Base-by-base conservation (phyloP, 164 flowering plant species). In the Magnolia changhungtana region DNA sequence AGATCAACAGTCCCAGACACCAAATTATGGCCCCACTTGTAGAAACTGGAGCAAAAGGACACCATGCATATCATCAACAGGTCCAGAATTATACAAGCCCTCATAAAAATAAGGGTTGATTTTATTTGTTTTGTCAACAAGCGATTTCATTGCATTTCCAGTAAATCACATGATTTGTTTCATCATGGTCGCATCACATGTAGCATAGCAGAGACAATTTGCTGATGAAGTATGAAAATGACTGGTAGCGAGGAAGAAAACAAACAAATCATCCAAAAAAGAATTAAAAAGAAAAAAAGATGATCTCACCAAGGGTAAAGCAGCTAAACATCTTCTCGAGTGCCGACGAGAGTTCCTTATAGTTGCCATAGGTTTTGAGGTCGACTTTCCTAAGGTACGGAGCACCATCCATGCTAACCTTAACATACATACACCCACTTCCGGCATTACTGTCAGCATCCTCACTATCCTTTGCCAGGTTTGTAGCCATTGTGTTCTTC, bases 401-500 rank as follows among this genome's bases (percentile, higher is more conserved):
- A 45, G 98, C 98, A 49, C 97, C 97, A 81, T 94, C 98, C 97
- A 94, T 91, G 77, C 97, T 89, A 73, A 94, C 98, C 67, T 94
- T 94, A 8, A 94, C 92, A 84, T 86, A 92, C 18, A 90, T 80
- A 80, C 93, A 88, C 14, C 86, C 89, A 0, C 85, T 72, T 66
- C 83, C 88, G 11, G 67, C 29, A 81, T 87, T 87, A 18, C 81
- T 83, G 69, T 84, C 91, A 5, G 73, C 81, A 19, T 86, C 88
- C 31, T 82, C 88, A 29, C 77, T 81, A 19, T 67, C 84, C 78
- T 91, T 90, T 4, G 84, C 72, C 55, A 85, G 78, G 72, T 78
- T 87, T 59, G 82, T 76, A 73, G 93, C 88, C 96, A 94, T 86
- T 11, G 90, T 81, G 69, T 91, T 94, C 88, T 91, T 94, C 76